Base-by-base conservation (phyloP, 225 moss, liverwort and hornwort genomes). In the Physcomitrellopsis africana region DNA sequence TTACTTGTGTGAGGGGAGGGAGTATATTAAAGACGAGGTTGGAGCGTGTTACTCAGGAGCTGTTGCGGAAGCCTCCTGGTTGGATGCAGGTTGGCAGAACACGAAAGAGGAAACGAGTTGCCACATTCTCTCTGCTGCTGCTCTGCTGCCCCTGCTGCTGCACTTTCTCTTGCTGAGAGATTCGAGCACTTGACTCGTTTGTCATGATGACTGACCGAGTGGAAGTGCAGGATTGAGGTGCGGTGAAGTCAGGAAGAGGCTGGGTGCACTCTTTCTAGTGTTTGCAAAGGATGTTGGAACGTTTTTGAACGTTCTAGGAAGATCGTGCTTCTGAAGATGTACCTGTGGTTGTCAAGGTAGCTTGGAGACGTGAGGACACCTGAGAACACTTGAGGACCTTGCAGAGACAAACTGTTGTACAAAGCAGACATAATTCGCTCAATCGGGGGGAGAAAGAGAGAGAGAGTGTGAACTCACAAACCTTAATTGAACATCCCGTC, bases 11-110 rank as follows among this genome's bases (percentile, higher is more conserved):
- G 83, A 63, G 73, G 9, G 73, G 24, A 58, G 49, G 46, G 52
- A 51, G 59, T 51, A 45, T 63, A 77, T 77, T 84, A 32, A 80
- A 80, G 73, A 14, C 18, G 68, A 53, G 80, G 64, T 58, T 23
- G 70, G 51, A 58, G 68, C 61, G 51, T 64, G 71, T 47, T n/a
- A 62, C 72, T 67, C 47, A 65, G 59, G 78, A 61, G 60, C 72
- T 81, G 60, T n/a, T 54, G 62, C 52, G 52, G 70, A 19, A 62
- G 80, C 63, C 56, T 64, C 70, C 72, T 72, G 72, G 77, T 23
- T 73, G 63, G 63, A 73, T 53, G 15, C 42, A 54, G 64, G 63
- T 68, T 72, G 77, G 62, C 72, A 67, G 81, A 69, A 46, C 70
- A 62, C 70, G 69, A 46, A 64, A 18, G 52, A 43, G 23, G 71